Base-by-base conservation (phyloP, 805 yeast species). In the Myxozyma mucilagina region DNA sequence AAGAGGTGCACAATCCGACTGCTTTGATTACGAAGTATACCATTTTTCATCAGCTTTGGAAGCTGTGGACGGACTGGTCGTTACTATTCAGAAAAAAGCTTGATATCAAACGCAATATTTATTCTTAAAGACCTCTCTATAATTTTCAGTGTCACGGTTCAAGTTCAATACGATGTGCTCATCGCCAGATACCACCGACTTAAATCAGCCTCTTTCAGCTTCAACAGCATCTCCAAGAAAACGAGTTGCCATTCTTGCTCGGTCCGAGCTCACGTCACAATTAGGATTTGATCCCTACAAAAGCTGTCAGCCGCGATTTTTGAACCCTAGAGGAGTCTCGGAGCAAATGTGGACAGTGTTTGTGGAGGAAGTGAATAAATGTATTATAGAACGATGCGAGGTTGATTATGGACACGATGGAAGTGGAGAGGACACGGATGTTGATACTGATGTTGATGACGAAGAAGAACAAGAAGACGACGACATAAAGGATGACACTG, bases 271-370 rank as follows among this genome's bases (percentile, higher is more conserved):
- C 20, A 42, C 53, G 7, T 24, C 38, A 14, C 43, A 49, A 32
- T 36, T 13, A 5, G 54, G 59, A 4, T 56, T 56, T 16, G 43
- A 42, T 38, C 50, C 24, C 29, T 29, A 16, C 9, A 8, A 24
- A 14, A 42, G 42, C 11, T 56, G 49, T 42, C 59, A 56, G 34
- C 49, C 54, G 13, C 43, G 50, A 18, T 56, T 36, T 24, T n/a
- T 56, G 50, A 34, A 32, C 4, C 36, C 48, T 5, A 31, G 53
- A 14, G 59, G 59, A 7, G 49, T 56, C 5, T 44, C 54, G 8
- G 39, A 56, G 47, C 49, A 39, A 20, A 20, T 20, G 31, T 56
- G 59, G 59, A 34, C 36, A 5, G 36, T 16, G 14, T 56, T 56
- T 6, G 41, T 47, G 20, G 51, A 9, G 24, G 51, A n/a, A 5